Percentiles rank a stretch among this genome's conserved stretches.
These are phyloP conservation scores for Trichophyton simii DNA, from an alignment of 2,329 filamentous ascomycete genomes.

Conservation along the genomic window DNA sequence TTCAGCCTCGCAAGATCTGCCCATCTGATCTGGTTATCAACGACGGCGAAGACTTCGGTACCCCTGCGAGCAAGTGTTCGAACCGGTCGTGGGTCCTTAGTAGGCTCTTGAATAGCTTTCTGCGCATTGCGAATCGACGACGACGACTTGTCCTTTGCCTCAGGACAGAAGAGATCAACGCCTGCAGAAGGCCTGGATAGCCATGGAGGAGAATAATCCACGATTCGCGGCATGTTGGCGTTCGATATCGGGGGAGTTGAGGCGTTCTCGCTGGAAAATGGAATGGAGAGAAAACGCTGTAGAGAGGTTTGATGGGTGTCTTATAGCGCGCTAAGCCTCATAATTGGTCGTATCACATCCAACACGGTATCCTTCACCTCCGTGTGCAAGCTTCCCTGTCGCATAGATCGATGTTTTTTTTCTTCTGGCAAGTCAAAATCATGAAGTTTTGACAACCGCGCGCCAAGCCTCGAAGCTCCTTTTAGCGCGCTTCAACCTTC, in stretches of 20 bases:
- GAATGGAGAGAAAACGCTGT: not conserved
- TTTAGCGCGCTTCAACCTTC: not conserved
- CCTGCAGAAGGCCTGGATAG: slow-evolving; percentile 66
- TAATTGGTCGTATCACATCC: not conserved
- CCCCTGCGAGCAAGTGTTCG: slow-evolving; percentile 66
- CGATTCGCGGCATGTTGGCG: slow-evolving; percentile 65
- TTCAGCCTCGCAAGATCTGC: slow-evolving; percentile 71
- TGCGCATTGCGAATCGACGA: slow-evolving; percentile 11
- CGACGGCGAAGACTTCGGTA: slow-evolving; percentile 78
- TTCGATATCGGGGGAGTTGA: not conserved
- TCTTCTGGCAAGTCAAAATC: not conserved
- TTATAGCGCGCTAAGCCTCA: not conserved
- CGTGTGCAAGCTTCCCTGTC: not conserved
- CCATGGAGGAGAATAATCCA: slow-evolving; percentile 77
- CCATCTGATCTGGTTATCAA: slow-evolving; percentile 85
- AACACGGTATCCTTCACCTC: not conserved
- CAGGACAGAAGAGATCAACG: slow-evolving; percentile 58
- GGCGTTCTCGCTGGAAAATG: not conserved
- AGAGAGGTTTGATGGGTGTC: not conserved
- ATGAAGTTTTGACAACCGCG: not conserved
- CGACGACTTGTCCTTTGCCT: slow-evolving; percentile 30
- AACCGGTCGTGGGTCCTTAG: slow-evolving; percentile 29
- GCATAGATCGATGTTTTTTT: not conserved
- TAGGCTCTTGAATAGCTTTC: slow-evolving; percentile 18
- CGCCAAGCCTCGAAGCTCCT: not conserved